Base-by-base conservation (phyloP, 2,329 filamentous ascomycete species). In the Paecilomyces sp. region DNA sequence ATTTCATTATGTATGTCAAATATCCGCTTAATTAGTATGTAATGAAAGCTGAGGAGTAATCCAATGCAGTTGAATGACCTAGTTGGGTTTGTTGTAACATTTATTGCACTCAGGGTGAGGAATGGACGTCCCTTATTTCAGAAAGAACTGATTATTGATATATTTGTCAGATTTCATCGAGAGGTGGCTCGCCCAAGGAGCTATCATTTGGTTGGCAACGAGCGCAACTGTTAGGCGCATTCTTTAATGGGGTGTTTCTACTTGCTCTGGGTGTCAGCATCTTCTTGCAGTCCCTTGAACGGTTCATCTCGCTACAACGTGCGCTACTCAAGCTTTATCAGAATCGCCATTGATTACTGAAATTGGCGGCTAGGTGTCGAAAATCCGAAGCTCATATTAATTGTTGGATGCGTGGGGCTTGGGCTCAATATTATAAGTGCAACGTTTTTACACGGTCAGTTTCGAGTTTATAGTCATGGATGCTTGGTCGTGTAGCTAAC, bases 181-280 rank as follows among this genome's bases (percentile, higher is more conserved):
- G 63, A 76, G 80, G 51, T 75, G 74, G 82, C 4, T 82, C 82
- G 1, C 87, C 87, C 0, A 78, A 82, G 62, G 79, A 78, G 9
- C 78, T 89, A 15, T 84, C 88, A 0, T 92, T 89, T 65, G 89
- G 89, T n/a, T 92, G 88, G 88, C 86, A 89, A 59, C 82, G 89
- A 33, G 88, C 88, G 15, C 83, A 84, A n/a, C 72, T 91, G 1
- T 78, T 92, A 0, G 89, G 89, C 4, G 88, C 88, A 24, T 92
- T 92, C 72, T 92, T 92, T 80, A 92, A 92, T 67, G 89, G 89
- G 13, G 85, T 87, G 1, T 89, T 92, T 60, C 80, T 92, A 1
- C 73, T 91, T 15, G 88, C 87, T 0, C 76, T 92, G 1, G 88
- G 88, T 1, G 73, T 91, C 36, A 90, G 87, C 70, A 89, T 92